These are phyloP conservation scores for Calonectria ilicicola DNA, from an alignment of 2,329 filamentous ascomycete species.

Conservation along the genomic window DNA sequence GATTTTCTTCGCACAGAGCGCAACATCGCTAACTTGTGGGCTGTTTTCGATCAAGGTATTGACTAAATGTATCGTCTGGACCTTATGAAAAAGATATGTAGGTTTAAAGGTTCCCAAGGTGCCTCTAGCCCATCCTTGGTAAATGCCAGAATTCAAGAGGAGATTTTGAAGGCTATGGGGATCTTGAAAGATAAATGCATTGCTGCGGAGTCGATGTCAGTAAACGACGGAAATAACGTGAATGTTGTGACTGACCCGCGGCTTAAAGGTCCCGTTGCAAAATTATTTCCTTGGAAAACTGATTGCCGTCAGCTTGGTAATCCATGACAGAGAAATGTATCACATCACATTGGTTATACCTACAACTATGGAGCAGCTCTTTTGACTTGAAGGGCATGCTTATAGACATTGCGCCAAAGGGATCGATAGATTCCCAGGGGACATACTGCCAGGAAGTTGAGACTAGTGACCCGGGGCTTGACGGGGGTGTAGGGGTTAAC, in stretches of 20 bases:
- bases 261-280: not conserved
- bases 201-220: not conserved
- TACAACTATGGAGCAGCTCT: not conserved
- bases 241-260: not conserved
- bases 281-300: constrained; percentile 2
- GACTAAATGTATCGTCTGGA: not conserved
- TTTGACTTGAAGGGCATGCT: not conserved
- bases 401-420: not conserved
- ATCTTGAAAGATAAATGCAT: not conserved
- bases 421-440: not conserved
- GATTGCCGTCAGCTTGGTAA: not conserved
- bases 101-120: not conserved
- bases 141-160: not conserved
- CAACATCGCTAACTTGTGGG: not conserved
- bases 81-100: not conserved
- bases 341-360: not conserved
- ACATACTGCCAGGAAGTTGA: not conserved
- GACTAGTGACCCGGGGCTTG: not conserved
- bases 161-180: not conserved
- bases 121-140: not conserved
- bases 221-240: too few species aligned
- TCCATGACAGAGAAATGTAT: not conserved
- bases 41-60: not conserved
- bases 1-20: constrained; percentile 1
- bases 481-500: too few species aligned